Evolutionary conservation across 345 rosid species (phyloP).

Genomic region (Limnanthes douglasii): DNA sequence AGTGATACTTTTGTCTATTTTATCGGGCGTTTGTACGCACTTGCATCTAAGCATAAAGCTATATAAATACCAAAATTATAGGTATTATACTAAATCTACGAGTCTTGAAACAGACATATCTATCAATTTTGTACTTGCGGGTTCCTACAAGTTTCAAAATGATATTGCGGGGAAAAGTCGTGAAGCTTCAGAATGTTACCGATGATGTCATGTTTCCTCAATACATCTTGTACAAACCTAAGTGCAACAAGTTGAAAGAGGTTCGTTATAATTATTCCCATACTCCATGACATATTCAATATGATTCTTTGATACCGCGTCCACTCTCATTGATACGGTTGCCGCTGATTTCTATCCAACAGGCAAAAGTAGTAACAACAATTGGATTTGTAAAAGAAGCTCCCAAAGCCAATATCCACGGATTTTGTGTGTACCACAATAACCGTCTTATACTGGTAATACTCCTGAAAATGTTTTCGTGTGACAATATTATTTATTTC

Average conservation of each 20-base stretch:
- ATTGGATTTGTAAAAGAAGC: constrained; percentile 93
- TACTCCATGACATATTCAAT: too few relatives aligned
- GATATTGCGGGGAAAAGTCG: constrained; percentile 52
- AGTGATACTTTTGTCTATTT: too few relatives aligned
- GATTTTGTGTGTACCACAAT: constrained; percentile 83
- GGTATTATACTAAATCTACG: too few relatives aligned
- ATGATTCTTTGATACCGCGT: too few relatives aligned
- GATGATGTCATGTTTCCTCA: constrained; percentile 69
- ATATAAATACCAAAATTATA: not conserved
- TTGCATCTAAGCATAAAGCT: not conserved
- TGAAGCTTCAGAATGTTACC: constrained; percentile 73
- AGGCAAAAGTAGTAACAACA: constrained; percentile 70
- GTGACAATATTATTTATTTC: too few relatives aligned
- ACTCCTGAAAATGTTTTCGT: too few relatives aligned
- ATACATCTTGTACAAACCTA: constrained; percentile 80
- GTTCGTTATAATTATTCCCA: too few relatives aligned
- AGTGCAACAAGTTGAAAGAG: constrained; percentile 44
- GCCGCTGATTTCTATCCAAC: too few relatives aligned
- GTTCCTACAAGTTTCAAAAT: constrained; percentile 59
- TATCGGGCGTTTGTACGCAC: not conserved
- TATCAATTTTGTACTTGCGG: constrained; percentile 77
- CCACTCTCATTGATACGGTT: too few relatives aligned
- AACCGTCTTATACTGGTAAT: constrained; percentile 81
- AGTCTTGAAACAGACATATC: constrained; percentile 80
- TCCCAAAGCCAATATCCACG: constrained; percentile 54